Evolutionary conservation across 2,329 filamentous ascomycete species (phyloP).

Genomic region (Hypoxylon sp.): DNA sequence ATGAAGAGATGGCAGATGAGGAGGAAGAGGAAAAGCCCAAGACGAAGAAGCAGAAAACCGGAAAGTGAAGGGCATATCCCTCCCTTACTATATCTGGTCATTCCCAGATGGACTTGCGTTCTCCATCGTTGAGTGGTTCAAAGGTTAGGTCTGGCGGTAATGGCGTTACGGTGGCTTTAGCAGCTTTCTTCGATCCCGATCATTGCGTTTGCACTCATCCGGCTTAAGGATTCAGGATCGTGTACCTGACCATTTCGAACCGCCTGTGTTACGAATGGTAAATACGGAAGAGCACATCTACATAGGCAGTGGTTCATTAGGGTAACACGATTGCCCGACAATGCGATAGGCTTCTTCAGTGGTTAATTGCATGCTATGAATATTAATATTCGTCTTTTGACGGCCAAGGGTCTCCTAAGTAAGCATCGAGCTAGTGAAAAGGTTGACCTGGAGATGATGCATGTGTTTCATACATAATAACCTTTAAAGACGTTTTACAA

Average conservation of each 20-base stretch:
- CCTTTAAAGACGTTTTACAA: conserved; percentile 3
- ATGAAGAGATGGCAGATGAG: conserved; percentile 54
- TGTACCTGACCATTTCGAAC: conserved; percentile 8
- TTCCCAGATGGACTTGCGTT: conserved; percentile 24
- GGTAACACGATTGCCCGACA: conserved; percentile 7
- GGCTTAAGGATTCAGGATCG: conserved; percentile 11
- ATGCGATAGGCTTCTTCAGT: background rate
- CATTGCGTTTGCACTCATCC: conserved; percentile 14
- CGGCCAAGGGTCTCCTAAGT: background rate
- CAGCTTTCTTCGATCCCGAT: conserved; percentile 5
- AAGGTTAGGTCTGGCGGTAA: conserved; percentile 27
- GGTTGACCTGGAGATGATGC: conserved; percentile 14
- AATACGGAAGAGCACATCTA: conserved; percentile 1
- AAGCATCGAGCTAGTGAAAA: background rate
- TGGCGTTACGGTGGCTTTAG: conserved; percentile 37
- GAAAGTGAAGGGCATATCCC: conserved; percentile 41
- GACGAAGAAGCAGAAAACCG: conserved; percentile 59
- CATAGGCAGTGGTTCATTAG: conserved; percentile 9
- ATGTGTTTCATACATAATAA: conserved; percentile 7
- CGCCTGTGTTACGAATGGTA: conserved; percentile 5
- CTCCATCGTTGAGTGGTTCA: conserved; percentile 29
- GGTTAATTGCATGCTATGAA: background rate
- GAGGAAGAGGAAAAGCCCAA: conserved; percentile 56
- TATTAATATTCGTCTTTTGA: background rate
- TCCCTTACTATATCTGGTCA: conserved; percentile 9